Evolutionary conservation across 2,329 filamentous ascomycete species (phyloP), one percentile per base, ranked within the genome.

Genomic region (Lecanicillium sp.): DNA sequence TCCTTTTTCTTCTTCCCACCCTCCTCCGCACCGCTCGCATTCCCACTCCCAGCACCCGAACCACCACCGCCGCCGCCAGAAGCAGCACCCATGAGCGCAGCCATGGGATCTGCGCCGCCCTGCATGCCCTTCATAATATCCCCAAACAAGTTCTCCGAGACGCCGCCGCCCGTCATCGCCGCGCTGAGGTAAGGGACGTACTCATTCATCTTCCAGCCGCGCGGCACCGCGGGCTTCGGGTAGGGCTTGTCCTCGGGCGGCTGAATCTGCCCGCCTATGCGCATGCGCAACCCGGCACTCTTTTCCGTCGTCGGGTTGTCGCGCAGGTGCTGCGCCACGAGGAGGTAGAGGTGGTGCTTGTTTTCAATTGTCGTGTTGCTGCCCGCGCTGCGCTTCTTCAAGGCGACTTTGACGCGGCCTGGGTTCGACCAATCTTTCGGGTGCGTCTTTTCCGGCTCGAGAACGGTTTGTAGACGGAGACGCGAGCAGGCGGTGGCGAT

Each of bases 391-490:
- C 48, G 43, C 59, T 78, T n/a, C n/a, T n/a, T 83, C n/a, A 96
- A 67, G 54, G 81, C 66, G 36, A 97, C 79, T 50, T 86, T 80
- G 46, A 97, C 86, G 43, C 92, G 75, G 4, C 92, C 92, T 11
- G 92, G 92, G 66, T 98, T 98, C 41, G 84, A 82, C 92, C 92
- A 98, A 68, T 98, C 92, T 65, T 92, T 90, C 6, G 92, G 92
- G 62, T 98, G 92, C 44, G 80, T 75, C 69, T 95, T 95, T 56
- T 84, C 84, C 1, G 89, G 87, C 66, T 98, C 92, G 59, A 96
- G 84, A 7, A 92, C 79, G 31, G 83, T 81, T 45, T 77, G 73
- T 27, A 87, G 67, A 20, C 81, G 76, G 44, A 95, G 72, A 33
- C 72, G 65, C 30, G 81, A 79, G 60, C 85, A 85, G n/a, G 89